Base-by-base conservation (phyloP, 2,329 filamentous ascomycete genomes). In the Xylariaceae sp. region DNA sequence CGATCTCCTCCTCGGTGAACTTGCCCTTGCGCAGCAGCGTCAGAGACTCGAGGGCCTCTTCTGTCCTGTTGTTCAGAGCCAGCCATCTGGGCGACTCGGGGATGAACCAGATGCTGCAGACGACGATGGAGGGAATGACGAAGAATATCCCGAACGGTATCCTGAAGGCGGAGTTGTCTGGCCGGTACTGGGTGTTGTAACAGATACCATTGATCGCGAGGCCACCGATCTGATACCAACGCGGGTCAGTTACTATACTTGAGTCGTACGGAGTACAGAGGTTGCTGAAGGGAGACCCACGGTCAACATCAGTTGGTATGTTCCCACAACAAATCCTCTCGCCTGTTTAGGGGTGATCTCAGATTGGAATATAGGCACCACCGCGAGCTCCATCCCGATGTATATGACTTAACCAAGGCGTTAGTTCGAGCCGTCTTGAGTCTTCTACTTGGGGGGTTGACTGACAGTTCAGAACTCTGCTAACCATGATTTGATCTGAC, bases 331-430 rank as follows among this genome's bases (percentile, higher is more conserved):
- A 13, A 59, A 46, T 0, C 59, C 58, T 18, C 59, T 53, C 3
- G 49, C 44, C 8, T 41, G 30, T 4, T 42, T 39, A 0, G 56
- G 57, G 1, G 51, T 47, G 18, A 59, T 45, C 40, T 61, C 59
- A 1, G 56, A 56, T 33, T 60, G 56, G 9, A 51, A 56, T 0
- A 53, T 48, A 0, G 61, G 61, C 0, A 61, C 54, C 3, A 57
- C 44, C 1, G 60, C 52, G 8, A 63, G 47, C 37, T 63, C 60
- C 51, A 61, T 62, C 11, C 59, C 60, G 19, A 62, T 47, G 29
- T 63, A 63, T 14, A 57, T 32, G 31, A 7, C 25, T 28, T 7
- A 28, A 14, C 8, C 7, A 14, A 13, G 14, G 14, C 7, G 21
- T 23, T 23, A 23, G 21, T 12, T 8, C 21, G 21, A 12, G 21